A percentile compares a stretch with the other conserved stretches of the same genome.
Conservation (phyloP, 192 early-diverging fungal species). For the Coemansia reversa region DNA sequence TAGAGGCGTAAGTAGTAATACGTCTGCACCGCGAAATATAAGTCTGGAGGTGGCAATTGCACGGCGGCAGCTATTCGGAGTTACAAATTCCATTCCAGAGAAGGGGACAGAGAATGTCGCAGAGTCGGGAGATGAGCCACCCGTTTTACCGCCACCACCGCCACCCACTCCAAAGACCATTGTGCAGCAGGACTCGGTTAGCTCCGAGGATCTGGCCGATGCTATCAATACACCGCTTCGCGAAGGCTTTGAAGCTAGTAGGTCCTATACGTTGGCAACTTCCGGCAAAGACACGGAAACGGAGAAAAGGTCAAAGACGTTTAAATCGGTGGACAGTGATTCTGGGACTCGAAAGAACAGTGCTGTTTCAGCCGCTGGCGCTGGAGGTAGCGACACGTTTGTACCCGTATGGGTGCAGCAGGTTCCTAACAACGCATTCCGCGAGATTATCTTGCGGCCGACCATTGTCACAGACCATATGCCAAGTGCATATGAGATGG, state of each 20-base stretch:
- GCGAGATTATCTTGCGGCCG: constrained; percentile 48
- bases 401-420: constrained; percentile 47
- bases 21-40: constrained; percentile 16
- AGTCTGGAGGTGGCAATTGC: constrained; percentile 42
- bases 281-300: not conserved
- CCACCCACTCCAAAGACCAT: constrained; percentile 45
- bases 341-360: not conserved
- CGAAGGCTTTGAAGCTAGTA: not conserved
- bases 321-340: not conserved
- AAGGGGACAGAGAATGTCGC: not conserved
- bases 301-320: not conserved
- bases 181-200: constrained; percentile 38
- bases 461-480: constrained; percentile 53
- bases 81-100: not conserved
- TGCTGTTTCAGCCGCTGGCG: constrained; percentile 3
- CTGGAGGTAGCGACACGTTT: constrained; percentile 25
- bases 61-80: constrained; percentile 40
- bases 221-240: constrained; percentile 43
- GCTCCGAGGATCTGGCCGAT: constrained; percentile 38
- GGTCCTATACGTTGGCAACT: not conserved
- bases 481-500: constrained; percentile 53
- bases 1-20: constrained; percentile 9
- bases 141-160: constrained; percentile 15
- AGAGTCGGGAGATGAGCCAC: not conserved
- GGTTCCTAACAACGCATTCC: constrained; percentile 32